Evolutionary conservation across 169 alveolate species (phyloP).

Genomic region (Plasmodium relictum): DNA sequence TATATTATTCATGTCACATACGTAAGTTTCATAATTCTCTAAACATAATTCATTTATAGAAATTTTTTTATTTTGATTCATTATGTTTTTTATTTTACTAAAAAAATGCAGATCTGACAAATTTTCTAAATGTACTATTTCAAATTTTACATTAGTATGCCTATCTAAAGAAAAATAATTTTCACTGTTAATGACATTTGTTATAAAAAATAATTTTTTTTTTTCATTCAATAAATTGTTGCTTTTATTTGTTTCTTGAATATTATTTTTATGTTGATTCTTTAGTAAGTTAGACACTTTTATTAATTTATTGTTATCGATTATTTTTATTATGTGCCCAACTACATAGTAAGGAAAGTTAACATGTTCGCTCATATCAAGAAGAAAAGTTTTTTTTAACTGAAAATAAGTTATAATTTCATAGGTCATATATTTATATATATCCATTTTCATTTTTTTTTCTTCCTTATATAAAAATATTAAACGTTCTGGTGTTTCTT

Average conservation of each 20-base stretch:
- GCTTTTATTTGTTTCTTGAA: not conserved
- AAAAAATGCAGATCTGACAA: slow-evolving; percentile 17
- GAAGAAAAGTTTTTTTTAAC: slow-evolving; percentile 65
- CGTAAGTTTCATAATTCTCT: slow-evolving; percentile 16
- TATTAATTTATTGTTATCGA: slow-evolving; percentile 12
- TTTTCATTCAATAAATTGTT: slow-evolving; percentile 3
- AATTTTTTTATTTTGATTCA: slow-evolving; percentile 57
- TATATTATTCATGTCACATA: slow-evolving; percentile 56
- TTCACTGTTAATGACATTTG: slow-evolving; percentile 50
- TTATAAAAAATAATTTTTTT: slow-evolving; percentile 46
- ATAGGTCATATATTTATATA: slow-evolving; percentile 62
- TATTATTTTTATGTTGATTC: slow-evolving; percentile 10
- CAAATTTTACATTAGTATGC: slow-evolving; percentile 57
- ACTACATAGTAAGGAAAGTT: slow-evolving; percentile 43
- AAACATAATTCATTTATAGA: slow-evolving; percentile 6
- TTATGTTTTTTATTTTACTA: slow-evolving; percentile 22
- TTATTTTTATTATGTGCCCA: slow-evolving; percentile 48
- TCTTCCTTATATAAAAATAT: slow-evolving; percentile 62
- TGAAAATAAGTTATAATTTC: slow-evolving; percentile 67
- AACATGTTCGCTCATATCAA: slow-evolving; percentile 75
- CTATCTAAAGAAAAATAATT: slow-evolving; percentile 57
- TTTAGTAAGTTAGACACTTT: not conserved
- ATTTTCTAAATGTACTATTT: slow-evolving; percentile 55
- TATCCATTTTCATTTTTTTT: slow-evolving; percentile 53
- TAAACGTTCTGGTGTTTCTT: slow-evolving; percentile 67